Evolutionary conservation across 345 rosid genomes (phyloP), one percentile per base, ranked within the genome.

Genomic region (Brassica rapa): DNA sequence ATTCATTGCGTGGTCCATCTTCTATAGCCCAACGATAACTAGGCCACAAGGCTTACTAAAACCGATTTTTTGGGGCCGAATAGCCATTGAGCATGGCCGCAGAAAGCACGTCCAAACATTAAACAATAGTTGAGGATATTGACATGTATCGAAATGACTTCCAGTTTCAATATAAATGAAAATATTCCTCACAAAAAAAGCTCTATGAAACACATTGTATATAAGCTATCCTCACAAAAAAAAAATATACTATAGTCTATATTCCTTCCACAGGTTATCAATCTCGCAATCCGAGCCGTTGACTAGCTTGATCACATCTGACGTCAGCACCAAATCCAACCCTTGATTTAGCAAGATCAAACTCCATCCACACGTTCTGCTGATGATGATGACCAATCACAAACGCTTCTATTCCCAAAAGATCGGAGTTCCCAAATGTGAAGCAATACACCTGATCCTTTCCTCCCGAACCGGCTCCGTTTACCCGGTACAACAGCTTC

Each of bases 321-420:
- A 87, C 74, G 66, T 84, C 83, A 29, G 87, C 87, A 15, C 87
- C 87, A 51, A 91, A 82, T 21, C 97, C 97, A 61, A 91, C 88
- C 87, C 97, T 91, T 30, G 94, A 91, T 3, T 83, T 86, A 4
- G 77, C 86, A 4, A 91, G 66, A 85, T 91, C 97, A 80, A 84
- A 91, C 85, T 91, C 97, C 89, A 91, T 80, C 97, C 97, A 91
- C 70, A 89, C 83, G 80, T 91, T 88, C 51, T 88, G 94, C 35
- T 91, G 97, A 80, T 91, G 97, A 76, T 88, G 91, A 70, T 91
- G 88, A 8, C 97, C 97, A 56, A 91, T 91, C 83, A 91, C 86
- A 63, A 87, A 89, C 29, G 97, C 87, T 55, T 88, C 94, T 3
- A 88, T 81, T 6, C 97, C 94, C 68, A 91, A 3, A 60, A 88